These are phyloP conservation scores for Fusarium tupiense DNA, from an alignment of 2,329 filamentous ascomycete species.

Conservation along the genomic window DNA sequence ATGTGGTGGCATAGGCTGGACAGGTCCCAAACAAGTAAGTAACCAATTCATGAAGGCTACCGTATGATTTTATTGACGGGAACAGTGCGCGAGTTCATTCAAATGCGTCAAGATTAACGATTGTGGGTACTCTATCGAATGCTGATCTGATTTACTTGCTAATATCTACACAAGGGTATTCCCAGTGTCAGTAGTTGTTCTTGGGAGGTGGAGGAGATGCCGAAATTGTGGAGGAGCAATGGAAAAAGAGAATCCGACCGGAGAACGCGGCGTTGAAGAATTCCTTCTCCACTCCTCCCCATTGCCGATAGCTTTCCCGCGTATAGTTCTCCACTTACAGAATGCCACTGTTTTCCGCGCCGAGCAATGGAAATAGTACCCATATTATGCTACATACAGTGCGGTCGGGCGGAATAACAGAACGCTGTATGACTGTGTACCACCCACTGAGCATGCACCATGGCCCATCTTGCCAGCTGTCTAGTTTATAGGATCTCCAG, in stretches of 20 bases:
- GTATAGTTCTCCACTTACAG: not conserved
- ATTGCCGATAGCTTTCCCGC: not conserved
- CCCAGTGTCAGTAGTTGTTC: conserved; percentile 13
- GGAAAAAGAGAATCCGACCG: not conserved
- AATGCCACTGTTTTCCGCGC: no score
- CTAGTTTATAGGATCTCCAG: no score
- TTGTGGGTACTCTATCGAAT: not conserved
- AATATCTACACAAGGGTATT: not conserved
- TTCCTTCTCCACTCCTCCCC: not conserved
- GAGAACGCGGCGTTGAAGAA: not conserved
- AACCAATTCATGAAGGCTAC: rapidly evolving
- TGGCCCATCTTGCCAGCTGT: not conserved
- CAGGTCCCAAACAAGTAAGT: conserved; percentile 19
- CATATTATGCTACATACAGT: rapidly evolving
- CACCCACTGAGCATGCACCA: not conserved
- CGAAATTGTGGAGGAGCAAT: no score
- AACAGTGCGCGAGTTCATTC: conserved; percentile 18
- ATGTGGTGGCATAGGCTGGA: conserved; percentile 27
- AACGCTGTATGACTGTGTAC: rapidly evolving
- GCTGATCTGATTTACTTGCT: rapidly evolving
- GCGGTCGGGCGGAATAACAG: rapidly evolving
- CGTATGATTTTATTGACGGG: not conserved
- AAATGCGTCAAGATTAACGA: conserved; percentile 30
- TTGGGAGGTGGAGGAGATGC: no score
- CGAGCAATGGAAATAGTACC: rapidly evolving